Base-by-base conservation (phyloP, 352 stramenopile species). In the Phytophthora pseudosyringae region DNA sequence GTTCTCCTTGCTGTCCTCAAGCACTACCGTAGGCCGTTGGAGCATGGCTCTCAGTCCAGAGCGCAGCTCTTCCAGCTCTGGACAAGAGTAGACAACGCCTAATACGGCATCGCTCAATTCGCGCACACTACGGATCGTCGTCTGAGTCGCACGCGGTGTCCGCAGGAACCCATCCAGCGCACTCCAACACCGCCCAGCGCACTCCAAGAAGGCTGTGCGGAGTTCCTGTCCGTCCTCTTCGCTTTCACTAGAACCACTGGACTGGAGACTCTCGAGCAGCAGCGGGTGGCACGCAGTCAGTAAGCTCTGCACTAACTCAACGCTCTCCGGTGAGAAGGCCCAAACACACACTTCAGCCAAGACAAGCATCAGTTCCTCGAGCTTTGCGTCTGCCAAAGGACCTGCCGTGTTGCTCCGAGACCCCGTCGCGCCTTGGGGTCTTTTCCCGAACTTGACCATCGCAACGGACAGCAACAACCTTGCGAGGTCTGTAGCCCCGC, bases 261-360 rank as follows among this genome's bases (percentile, higher is more conserved):
- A 55, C 8, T 58, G 52, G 6, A 40, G 7, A 26, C 64, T 69
- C 9, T 68, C 60, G 6, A 78, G 69, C 29, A 80, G 39, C 31
- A 78, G 31, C 16, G 36, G 57, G 5, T 64, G 50, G 16, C 64
- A 73, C 5, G 38, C 26, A 46, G 48, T 33, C 32, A 77, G 35
- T 41, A 75, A 67, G 2, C 32, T 44, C 52, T 67, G 73, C 28
- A 80, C 41, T 28, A 77, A 21, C 15, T 21, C 51, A 5, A 78
- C 16, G 32, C 49, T 76, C 26, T 71, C 61, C 4, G 46, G 45
- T 7, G 64, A 64, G 1, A 80, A 64, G 33, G 62, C 43, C 69
- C 68, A 80, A 33, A 80, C 59, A 16, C 51, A 59, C 15, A 80
- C 56, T 45, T 75, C 73, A 8, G 45, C 36, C 58, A 80, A 49